These are phyloP conservation scores for Saturnispora silvae DNA, from an alignment of 805 yeast species.

Conservation along the genomic window DNA sequence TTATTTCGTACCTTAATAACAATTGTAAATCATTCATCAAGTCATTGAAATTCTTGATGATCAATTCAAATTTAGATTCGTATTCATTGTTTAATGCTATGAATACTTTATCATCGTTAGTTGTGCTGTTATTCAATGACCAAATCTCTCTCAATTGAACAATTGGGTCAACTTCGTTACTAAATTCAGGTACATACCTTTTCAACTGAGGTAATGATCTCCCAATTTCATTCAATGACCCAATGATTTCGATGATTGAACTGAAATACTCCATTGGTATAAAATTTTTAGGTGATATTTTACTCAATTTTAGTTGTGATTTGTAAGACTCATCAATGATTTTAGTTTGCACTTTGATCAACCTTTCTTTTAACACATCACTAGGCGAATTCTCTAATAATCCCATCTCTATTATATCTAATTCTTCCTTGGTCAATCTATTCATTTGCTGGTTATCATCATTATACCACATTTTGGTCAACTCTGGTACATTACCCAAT, in stretches of 20 bases:
- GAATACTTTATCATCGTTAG: constrained; percentile 8
- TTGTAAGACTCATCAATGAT: constrained; percentile 9
- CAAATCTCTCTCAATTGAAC: constrained; percentile 23
- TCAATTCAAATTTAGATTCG: constrained; percentile 27
- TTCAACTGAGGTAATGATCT: constrained; percentile 50
- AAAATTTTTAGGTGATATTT: constrained; percentile 10
- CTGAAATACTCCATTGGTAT: constrained; percentile 33
- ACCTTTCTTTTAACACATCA: constrained; percentile 9
- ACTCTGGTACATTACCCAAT: constrained; percentile 12
- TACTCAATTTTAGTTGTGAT: constrained; percentile 2
- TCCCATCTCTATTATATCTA: constrained; percentile 14
- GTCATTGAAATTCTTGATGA: constrained; percentile 26
- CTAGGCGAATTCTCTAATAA: constrained; percentile 3
- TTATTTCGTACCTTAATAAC: constrained; percentile 46
- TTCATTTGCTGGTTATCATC: constrained; percentile 25
- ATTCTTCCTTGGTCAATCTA: constrained; percentile 23
- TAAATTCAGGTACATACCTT: constrained; percentile 25
- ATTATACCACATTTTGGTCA: constrained; percentile 27
- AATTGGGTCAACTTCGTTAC: constrained; percentile 10
- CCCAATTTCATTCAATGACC: constrained; percentile 46
- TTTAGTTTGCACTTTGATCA: constrained; percentile 5
- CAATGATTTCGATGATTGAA: constrained; percentile 40
- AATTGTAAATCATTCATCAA: constrained; percentile 32
- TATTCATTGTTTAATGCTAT: constrained; percentile 22
- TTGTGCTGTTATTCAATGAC: constrained; percentile 12